A percentile compares a stretch with the other conserved stretches of the same genome.
Evolutionary conservation across 2,329 filamentous ascomycete genomes (phyloP).

Genomic region (Diatrype stigma): DNA sequence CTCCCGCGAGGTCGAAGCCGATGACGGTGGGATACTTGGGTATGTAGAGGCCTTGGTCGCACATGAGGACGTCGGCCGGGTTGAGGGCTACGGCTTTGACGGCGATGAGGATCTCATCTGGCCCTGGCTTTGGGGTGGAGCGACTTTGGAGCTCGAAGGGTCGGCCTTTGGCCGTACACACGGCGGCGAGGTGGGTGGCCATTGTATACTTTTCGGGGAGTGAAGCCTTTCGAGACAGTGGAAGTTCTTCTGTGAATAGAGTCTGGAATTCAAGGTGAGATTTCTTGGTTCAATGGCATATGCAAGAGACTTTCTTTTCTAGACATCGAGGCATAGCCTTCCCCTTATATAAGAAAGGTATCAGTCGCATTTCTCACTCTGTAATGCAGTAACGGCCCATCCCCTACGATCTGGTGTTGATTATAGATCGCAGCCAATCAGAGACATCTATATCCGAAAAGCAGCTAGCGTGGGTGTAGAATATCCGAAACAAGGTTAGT

Average conservation of each 20-base stretch:
- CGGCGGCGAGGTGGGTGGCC: constrained; percentile 38
- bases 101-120: constrained; percentile 41
- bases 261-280: no score
- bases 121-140: constrained; percentile 40
- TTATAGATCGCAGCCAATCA: constrained; percentile 9
- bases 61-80: constrained; percentile 40
- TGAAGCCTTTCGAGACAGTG: not conserved
- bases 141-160: constrained; percentile 34
- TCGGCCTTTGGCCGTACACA: constrained; percentile 29
- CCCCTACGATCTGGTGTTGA: not conserved
- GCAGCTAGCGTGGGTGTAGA: constrained; percentile 6
- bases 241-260: not conserved
- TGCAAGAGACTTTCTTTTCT: not conserved
- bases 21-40: constrained; percentile 36
- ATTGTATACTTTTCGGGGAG: constrained; percentile 15
- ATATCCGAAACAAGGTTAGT: constrained; percentile 10
- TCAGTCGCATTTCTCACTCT: not conserved
- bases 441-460: constrained; percentile 7
- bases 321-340: not conserved
- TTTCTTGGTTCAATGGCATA: no score
- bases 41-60: constrained; percentile 38
- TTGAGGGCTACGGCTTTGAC: constrained; percentile 47
- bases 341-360: not conserved
- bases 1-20: constrained; percentile 39
- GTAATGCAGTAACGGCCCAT: not conserved